These are phyloP conservation scores for Cryptosporidium sp. DNA, from an alignment of 169 alveolate species.

Conservation along the genomic window DNA sequence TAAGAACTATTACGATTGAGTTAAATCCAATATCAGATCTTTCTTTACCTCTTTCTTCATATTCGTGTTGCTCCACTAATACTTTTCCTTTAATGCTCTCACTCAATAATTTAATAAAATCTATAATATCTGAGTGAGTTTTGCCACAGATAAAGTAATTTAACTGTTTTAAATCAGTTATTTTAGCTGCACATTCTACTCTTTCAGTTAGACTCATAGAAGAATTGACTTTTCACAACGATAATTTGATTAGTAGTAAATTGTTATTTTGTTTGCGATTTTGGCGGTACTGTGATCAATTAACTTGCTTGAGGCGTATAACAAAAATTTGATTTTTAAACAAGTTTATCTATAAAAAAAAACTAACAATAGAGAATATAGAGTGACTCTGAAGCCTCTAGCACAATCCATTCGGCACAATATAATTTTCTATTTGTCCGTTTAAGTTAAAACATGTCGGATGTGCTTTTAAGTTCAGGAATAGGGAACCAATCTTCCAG, in stretches of 20 bases:
- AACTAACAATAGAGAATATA: neutral
- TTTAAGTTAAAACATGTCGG: neutral
- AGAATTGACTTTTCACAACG: neutral
- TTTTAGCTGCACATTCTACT: slow-evolving; percentile 16
- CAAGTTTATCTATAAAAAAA: neutral
- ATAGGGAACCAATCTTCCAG: slow-evolving; percentile 12
- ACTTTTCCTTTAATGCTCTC: slow-evolving; percentile 32
- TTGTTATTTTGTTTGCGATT: neutral
- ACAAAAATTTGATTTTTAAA: neutral
- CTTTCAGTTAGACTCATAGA: slow-evolving; percentile 15
- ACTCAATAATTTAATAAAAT: slow-evolving; percentile 41
- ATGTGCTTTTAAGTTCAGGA: slow-evolving; percentile 22
- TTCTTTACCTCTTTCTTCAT: neutral
- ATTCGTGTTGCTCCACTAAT: slow-evolving; percentile 21
- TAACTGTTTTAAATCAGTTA: slow-evolving; percentile 20
- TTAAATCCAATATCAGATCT: slow-evolving; percentile 5
- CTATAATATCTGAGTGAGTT: slow-evolving; percentile 61
- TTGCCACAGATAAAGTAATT: slow-evolving; percentile 26
- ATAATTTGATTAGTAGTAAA: neutral
- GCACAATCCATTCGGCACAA: neutral
- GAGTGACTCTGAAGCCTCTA: neutral
- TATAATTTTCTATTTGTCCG: neutral
- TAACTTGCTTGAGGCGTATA: neutral
- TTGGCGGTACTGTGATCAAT: slow-evolving; percentile 1
- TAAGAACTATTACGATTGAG: slow-evolving; percentile 2